Evolutionary conservation across 306 rosid genomes (phyloP), one percentile per base, ranked within the genome.

Genomic region (Vigna angularis): DNA sequence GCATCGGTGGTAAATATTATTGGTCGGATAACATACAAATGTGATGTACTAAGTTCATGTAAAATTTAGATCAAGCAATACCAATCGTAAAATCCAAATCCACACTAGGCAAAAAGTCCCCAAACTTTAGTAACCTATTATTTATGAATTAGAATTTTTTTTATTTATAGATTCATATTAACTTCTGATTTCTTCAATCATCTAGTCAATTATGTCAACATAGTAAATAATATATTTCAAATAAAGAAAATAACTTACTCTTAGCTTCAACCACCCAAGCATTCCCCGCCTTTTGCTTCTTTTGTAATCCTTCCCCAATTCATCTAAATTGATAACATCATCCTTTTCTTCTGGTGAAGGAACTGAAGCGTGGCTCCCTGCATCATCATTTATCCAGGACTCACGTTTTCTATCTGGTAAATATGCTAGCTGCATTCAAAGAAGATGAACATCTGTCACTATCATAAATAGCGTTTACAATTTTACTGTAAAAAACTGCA

Each of bases 251-350:
- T 75, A 78, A 73, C 86, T 73, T 83, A 91, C 98, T 75, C 83
- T 85, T 70, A 85, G 76, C 83, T 90, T 93, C 84, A 93, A 89
- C 98, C 98, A 93, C 79, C 91, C 85, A 65, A 93, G 93, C 96
- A 91, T 88, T 78, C 96, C 97, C 6, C 91, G 93, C 51, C 73
- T 88, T 84, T 73, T 88, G 87, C 80, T 85, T 66, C 89, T 86
- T 87, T 79, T 93, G 73, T 80, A 86, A 84, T 89, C 96, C 70
- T 86, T 90, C 69, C 81, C 93, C 84, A 91, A 75, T 79, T 93
- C 96, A 72, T 89, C 94, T 22, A 93, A 84, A 86, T 87, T 88
- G 32, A 85, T 70, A 70, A 76, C 73, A 20, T 86, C 90, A 72
- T 83, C 93, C 80, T 81, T 86, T 82, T 85, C 91, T 72, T 91